phyloP scores from a whole-genome alignment of 768 basidiomycete species.

The Cytidiella melzeri region DNA sequence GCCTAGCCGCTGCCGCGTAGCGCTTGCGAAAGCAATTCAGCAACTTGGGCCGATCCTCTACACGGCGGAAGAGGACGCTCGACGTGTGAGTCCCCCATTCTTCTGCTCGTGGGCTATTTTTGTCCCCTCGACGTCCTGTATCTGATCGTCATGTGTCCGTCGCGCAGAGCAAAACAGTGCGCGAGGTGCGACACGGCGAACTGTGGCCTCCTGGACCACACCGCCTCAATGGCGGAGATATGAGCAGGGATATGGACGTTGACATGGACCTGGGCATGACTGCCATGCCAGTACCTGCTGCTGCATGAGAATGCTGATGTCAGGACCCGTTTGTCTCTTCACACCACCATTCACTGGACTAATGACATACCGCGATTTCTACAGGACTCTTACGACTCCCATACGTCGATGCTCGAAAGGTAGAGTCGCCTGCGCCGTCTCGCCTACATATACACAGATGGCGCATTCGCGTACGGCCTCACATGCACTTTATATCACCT shows the following conservation, averaged over 20 bases:
- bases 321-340: background rate
- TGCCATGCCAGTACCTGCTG: background rate
- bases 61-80: slow-evolving; percentile 12
- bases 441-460: background rate
- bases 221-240: background rate
- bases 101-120: background rate
- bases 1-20: slow-evolving; percentile 12
- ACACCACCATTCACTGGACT: background rate
- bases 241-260: background rate
- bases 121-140: background rate
- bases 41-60: slow-evolving; percentile 13
- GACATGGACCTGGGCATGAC: background rate
- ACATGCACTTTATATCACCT: background rate
- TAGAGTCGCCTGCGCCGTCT: background rate
- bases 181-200: slow-evolving; percentile 3
- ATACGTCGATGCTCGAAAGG: background rate
- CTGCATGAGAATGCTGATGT: background rate
- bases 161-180: slow-evolving; percentile 3
- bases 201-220: background rate
- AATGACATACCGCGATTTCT: background rate
- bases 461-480: background rate
- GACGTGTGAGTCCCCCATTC: slow-evolving; percentile 7
- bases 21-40: slow-evolving; percentile 11
- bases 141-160: background rate
- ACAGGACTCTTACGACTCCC: background rate